Conservation (phyloP, 768 basidiomycete species). For the Leccinum sublutescens region DNA sequence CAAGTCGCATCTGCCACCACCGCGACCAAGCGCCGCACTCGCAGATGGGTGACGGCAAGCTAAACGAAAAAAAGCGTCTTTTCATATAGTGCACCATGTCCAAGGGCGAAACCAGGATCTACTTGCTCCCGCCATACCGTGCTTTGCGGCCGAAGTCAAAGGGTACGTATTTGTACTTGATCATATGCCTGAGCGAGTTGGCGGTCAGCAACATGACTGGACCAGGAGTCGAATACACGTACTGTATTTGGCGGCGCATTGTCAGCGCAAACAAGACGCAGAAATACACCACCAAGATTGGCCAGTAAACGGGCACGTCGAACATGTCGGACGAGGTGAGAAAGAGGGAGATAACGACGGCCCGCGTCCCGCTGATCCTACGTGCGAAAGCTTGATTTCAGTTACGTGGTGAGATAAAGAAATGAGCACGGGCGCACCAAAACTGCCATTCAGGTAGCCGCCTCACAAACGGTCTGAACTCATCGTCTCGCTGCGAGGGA, state of each 20-base stretch:
- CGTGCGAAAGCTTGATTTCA: neutral
- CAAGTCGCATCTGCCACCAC: constrained; percentile 19
- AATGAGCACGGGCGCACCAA: constrained; percentile 54
- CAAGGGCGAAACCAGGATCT: constrained; percentile 3
- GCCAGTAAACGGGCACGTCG: constrained; percentile 99
- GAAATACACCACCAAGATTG: constrained; percentile 97
- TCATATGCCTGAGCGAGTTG: constrained; percentile 78
- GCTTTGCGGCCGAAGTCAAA: constrained; percentile 95
- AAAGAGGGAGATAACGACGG: constrained; percentile 75
- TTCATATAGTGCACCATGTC: neutral
- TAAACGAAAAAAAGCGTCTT: constrained; percentile 8
- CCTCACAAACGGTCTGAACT: constrained; percentile 96
- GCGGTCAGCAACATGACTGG: constrained; percentile 5
- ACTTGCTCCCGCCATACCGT: constrained; percentile 69
- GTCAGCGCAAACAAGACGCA: constrained; percentile 92
- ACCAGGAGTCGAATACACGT: constrained; percentile 30
- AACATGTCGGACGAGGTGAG: constrained; percentile 83
- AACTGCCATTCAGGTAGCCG: constrained; percentile 96
- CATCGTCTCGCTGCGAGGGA: constrained; percentile 79
- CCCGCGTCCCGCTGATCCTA: constrained; percentile 90
- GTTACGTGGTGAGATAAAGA: neutral
- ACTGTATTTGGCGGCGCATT: constrained; percentile 97
- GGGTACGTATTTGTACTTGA: constrained; percentile 96
- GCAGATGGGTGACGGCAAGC: constrained; percentile 8
- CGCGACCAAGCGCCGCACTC: constrained; percentile 14